Conservation (phyloP, 2,329 filamentous ascomycete genomes). For the Fusarium mangiferae region DNA sequence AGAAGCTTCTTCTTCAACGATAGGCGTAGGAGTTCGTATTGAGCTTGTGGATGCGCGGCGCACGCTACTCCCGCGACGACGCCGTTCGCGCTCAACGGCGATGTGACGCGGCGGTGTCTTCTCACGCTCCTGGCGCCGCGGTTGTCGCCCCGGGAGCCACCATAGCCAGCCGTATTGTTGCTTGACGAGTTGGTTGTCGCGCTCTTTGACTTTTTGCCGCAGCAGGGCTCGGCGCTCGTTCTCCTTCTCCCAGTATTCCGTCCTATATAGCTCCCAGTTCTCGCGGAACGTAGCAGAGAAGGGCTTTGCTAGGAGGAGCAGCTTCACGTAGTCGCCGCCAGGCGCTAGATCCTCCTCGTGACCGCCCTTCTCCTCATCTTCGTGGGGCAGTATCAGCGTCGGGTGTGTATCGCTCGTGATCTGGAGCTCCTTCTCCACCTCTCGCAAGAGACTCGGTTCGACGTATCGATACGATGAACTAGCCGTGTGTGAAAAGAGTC, state of each 20-base stretch:
- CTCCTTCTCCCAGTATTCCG: conserved; percentile 96
- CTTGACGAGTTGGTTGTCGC: conserved; percentile 74
- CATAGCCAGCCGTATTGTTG: conserved; percentile 80
- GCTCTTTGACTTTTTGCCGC: conserved; percentile 73
- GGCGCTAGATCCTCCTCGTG: conserved; percentile 91
- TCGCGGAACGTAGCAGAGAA: conserved; percentile 95
- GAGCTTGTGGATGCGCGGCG: conserved; percentile 64
- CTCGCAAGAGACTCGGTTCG: conserved; percentile 69
- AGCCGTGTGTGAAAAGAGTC: conserved; percentile 73
- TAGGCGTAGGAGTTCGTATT: conserved; percentile 61
- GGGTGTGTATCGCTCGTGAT: conserved; percentile 55
- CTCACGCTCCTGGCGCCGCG: conserved; percentile 50
- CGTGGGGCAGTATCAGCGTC: conserved; percentile 54
- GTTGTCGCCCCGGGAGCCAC: conserved; percentile 79
- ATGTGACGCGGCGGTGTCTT: conserved; percentile 56
- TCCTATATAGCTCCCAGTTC: conserved; percentile 95
- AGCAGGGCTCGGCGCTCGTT: conserved; percentile 86
- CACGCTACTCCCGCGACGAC: conserved; percentile 62
- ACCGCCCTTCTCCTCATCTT: conserved; percentile 71
- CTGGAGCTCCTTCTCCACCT: conserved; percentile 69
- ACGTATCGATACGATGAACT: conserved; percentile 81
- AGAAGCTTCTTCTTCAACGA: conserved; percentile 58
- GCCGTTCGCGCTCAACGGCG: conserved; percentile 58
- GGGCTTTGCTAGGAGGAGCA: conserved; percentile 90
- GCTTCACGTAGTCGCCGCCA: conserved; percentile 90